Conservation (phyloP, 257 asterid genomes). For the Scutellaria baicalensis region DNA sequence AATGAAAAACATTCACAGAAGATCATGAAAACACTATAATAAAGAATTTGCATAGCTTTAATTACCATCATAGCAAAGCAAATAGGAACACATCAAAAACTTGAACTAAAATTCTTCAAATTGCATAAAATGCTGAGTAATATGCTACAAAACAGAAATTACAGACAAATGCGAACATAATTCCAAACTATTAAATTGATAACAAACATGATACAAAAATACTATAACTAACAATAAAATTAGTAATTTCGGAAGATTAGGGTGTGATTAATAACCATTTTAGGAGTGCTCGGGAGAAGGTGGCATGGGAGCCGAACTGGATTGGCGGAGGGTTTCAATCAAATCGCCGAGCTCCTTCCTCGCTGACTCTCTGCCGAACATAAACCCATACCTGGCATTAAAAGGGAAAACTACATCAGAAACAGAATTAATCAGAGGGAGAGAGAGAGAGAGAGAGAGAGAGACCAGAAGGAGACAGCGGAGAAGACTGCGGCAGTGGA, state of each 20-base stretch:
- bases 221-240: background rate
- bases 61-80: background rate
- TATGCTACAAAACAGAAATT: background rate
- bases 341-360: conserved; percentile 72
- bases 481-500: conserved; percentile 83
- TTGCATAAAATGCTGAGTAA: background rate
- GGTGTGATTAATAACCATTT: conserved; percentile 10
- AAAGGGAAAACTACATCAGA: background rate
- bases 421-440: background rate
- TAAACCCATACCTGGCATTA: conserved; percentile 72
- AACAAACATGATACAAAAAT: background rate
- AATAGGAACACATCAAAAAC: background rate
- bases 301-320: conserved; percentile 31
- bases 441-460: background rate
- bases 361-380: conserved; percentile 88
- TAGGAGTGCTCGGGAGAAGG: conserved; percentile 28
- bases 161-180: background rate
- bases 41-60: background rate
- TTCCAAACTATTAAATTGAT: background rate
- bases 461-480: conserved; percentile 75
- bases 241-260: background rate
- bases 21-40: background rate
- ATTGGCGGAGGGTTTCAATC: conserved; percentile 64
- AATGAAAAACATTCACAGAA: background rate
- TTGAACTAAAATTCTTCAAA: background rate